phyloP scores from a whole-genome alignment of 2,329 filamentous ascomycete genomes.

The Penicillium sp. region DNA sequence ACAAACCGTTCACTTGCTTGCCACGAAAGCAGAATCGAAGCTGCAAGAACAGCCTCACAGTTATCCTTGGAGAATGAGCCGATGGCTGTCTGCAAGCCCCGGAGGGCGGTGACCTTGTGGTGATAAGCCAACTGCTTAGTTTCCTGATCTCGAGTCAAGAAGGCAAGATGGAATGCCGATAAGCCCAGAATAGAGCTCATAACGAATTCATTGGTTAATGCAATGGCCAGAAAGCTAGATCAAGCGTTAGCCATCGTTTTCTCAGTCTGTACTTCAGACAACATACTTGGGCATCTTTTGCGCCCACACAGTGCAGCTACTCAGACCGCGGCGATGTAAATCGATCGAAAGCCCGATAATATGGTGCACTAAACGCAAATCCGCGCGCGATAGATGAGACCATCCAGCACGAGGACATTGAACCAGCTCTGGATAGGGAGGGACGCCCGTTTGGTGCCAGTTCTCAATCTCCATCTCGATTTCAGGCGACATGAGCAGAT shows the following conservation, averaged over 20 bases:
- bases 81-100: conserved; percentile 85
- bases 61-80: conserved; percentile 79
- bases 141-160: conserved; percentile 79
- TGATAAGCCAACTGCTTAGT: conserved; percentile 88
- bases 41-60: conserved; percentile 87
- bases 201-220: conserved; percentile 79
- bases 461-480: conserved; percentile 77
- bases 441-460: conserved; percentile 81
- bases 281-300: conserved; percentile 86
- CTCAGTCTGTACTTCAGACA: not conserved
- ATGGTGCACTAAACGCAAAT: conserved; percentile 87
- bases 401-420: conserved; percentile 74
- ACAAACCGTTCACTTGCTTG: conserved; percentile 93
- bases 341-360: conserved; percentile 83
- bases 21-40: conserved; percentile 91
- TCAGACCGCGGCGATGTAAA: conserved; percentile 72
- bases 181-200: conserved; percentile 92
- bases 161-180: conserved; percentile 92
- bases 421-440: conserved; percentile 79
- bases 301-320: conserved; percentile 88
- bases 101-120: conserved; percentile 81
- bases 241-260: conserved; percentile 15
- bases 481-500: conserved; percentile 81
- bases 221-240: conserved; percentile 74
- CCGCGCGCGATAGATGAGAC: conserved; percentile 70